Base-by-base conservation (phyloP, 768 basidiomycete genomes). In the Cystofilobasidium capitatum region DNA sequence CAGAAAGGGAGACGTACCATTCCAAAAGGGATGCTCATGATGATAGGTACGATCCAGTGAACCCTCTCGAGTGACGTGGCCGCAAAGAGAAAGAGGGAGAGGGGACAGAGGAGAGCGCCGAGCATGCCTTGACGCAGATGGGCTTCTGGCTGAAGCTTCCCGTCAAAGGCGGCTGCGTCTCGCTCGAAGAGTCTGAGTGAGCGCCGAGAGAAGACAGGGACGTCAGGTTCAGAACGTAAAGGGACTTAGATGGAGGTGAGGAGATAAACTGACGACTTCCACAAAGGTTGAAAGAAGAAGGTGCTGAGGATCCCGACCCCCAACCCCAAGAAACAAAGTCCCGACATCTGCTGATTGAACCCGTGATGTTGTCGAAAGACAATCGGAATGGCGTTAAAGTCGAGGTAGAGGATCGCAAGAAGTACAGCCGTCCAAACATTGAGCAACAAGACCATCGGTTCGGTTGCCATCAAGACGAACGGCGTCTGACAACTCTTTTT, bases 401-500 rank as follows among this genome's bases (percentile, higher is more conserved):
- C 51, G 31, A 54, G 67, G 37, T 69, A 69, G 17, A 69, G 62
- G 39, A 69, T 54, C 2, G 44, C 68, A 31, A 69, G 68, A 3
- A 69, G 62, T 2, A 59, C 26, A n/a, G 68, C 44, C 14, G 63
- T 64, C 68, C 68, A 69, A 29, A 69, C 35, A 36, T 69, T 60
- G 36, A 69, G 58, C 20, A 58, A 20, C 12, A 69, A n/a, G 22
- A 55, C 62, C 67, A 63, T 69, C 12, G 55, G 62, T 22, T 64
- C 67, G 12, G n/a, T 14, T 4, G 22, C 35, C n/a, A 63, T 63
- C 36, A 69, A 17, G 20, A 12, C 47, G 74, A 92, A 90, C 0
- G 89, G 88, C 9, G 79, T 83, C 62, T 81, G 85, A 70, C 85
- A 85, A 71, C 86, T 88, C 66, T 83, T 71, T 17, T 79, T 37